These are phyloP conservation scores for Gentiana macrophylla DNA, from an alignment of 257 asterid species.

Conservation along the genomic window DNA sequence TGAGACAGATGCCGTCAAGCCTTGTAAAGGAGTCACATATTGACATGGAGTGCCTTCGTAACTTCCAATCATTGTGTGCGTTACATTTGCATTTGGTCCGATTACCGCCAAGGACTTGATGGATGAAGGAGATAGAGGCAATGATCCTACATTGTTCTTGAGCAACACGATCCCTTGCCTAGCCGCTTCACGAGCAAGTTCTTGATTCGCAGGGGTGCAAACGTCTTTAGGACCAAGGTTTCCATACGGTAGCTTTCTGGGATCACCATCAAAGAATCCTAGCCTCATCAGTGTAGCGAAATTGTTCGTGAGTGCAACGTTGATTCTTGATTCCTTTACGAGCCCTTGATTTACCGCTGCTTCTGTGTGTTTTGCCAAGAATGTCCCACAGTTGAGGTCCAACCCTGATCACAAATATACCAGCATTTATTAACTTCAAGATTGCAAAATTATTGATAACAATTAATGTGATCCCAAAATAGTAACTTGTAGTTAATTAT, in stretches of 20 bases:
- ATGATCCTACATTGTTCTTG: constrained; percentile 46
- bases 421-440: neutral
- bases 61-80: constrained; percentile 67
- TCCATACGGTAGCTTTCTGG: constrained; percentile 54
- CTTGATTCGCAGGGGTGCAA: constrained; percentile 52
- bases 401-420: constrained; percentile 29
- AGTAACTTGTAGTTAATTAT: too few relatives aligned
- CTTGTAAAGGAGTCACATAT: constrained; percentile 58
- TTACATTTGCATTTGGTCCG: constrained; percentile 71
- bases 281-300: constrained; percentile 69
- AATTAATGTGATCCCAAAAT: too few relatives aligned
- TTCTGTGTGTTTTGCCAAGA: constrained; percentile 30
- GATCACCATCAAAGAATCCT: constrained; percentile 92
- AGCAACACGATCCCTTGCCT: constrained; percentile 78
- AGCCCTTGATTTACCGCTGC: constrained; percentile 57
- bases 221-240: constrained; percentile 79
- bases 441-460: too few relatives aligned
- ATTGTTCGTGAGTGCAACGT: constrained; percentile 53
- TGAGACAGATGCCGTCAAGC: constrained; percentile 37
- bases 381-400: constrained; percentile 78
- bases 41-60: constrained; percentile 80
- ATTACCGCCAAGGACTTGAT: constrained; percentile 73
- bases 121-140: constrained; percentile 45
- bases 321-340: constrained; percentile 43
- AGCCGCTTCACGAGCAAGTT: constrained; percentile 81